Base-by-base conservation (phyloP, 2,329 filamentous ascomycete species). In the Pestalotiopsis fici region DNA sequence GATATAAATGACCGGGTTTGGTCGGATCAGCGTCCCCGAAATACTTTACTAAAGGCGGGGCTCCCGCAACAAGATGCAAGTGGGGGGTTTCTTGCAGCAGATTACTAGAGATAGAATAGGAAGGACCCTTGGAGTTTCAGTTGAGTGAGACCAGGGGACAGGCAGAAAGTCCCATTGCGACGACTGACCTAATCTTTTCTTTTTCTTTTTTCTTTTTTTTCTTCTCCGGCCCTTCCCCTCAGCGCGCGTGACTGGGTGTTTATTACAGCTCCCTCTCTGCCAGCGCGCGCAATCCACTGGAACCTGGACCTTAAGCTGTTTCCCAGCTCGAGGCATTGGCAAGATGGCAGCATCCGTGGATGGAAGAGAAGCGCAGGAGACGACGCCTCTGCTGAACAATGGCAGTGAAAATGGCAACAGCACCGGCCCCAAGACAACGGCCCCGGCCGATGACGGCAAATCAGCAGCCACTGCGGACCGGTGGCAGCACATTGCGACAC, bases 331-430 rank as follows among this genome's bases (percentile, higher is more conserved):
- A 15, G 55, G 11, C 23, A 15, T 12, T 31, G 31, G 68, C n/a
- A 37, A 71, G 55, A 69, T 70, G 65, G 59, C 68, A 25, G 65
- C 69, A 50, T 4, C 57, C 9, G 27, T 7, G 27, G 21, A 60
- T 18, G 28, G 31, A 15, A 60, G 27, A 27, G 21, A 18, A 37
- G 69, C 37, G n/a, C 35, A 68, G 28, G 73, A 74, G 68, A 73
- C 69, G 31, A 59, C 71, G 43, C 72, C 73, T 28, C 69, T 74
- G 39, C 57, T 74, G 47, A 64, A 69, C 62, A 68, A 66, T 56
- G 68, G 64, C 39, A 64, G 15, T 56, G 37, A 15, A 15, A 54
- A 12, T 31, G 63, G 23, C 27, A 11, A 9, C 55, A 25, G 55
- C 23, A n/a, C 43, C 18, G 43, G 18, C 18, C 21, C 57, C 15